These are phyloP conservation scores for Apiospora marii DNA, from an alignment of 2,329 filamentous ascomycete species.

Conservation along the genomic window DNA sequence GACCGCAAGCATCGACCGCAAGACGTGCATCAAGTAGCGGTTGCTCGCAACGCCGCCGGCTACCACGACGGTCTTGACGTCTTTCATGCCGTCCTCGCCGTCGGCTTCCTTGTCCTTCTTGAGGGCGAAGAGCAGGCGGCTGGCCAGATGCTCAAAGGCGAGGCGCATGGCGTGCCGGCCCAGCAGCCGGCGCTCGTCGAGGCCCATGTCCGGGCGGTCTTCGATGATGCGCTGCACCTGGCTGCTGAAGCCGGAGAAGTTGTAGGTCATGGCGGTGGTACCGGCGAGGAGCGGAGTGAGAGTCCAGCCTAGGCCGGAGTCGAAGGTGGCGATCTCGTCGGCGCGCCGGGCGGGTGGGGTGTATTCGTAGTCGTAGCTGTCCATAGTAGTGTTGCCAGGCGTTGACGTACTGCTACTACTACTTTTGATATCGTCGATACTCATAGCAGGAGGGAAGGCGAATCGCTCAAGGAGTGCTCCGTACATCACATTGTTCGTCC, in stretches of 20 bases:
- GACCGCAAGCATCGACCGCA: constrained; percentile 64
- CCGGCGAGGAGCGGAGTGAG: constrained; percentile 72
- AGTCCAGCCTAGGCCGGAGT: constrained; percentile 62
- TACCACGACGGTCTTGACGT: constrained; percentile 70
- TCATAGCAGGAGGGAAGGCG: constrained; percentile 66
- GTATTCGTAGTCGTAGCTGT: constrained; percentile 59
- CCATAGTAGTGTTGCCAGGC: neutral
- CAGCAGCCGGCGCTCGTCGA: constrained; percentile 71
- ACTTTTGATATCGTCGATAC: neutral
- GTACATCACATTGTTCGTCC: constrained; percentile 75
- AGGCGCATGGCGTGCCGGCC: constrained; percentile 79
- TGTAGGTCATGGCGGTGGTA: constrained; percentile 68
- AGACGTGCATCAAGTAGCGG: constrained; percentile 74
- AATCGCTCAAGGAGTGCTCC: constrained; percentile 81
- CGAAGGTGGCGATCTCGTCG: constrained; percentile 61
- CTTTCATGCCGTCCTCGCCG: constrained; percentile 1
- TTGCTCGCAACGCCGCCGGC: constrained; percentile 94
- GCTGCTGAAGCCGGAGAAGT: constrained; percentile 77
- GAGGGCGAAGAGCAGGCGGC: constrained; percentile 76
- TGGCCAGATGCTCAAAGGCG: constrained; percentile 86
- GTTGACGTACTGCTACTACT: neutral
- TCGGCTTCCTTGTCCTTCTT: constrained; percentile 38
- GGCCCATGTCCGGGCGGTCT: constrained; percentile 50
- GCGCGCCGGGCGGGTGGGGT: constrained; percentile 61
- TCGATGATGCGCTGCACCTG: constrained; percentile 65